phyloP scores from a whole-genome alignment of 331 rosid species.

The Stylosanthes scabra region DNA sequence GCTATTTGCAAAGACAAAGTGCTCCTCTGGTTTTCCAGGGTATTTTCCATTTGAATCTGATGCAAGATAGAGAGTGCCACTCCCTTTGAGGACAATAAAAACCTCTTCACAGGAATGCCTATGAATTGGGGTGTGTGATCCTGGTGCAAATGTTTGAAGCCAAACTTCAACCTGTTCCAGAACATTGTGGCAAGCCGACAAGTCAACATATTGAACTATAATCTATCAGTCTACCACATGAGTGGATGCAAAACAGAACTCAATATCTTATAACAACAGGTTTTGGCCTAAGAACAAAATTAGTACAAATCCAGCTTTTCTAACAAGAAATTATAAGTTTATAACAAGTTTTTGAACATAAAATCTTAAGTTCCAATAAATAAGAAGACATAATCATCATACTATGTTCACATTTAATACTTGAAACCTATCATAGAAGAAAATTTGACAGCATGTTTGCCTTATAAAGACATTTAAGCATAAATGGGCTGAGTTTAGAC shows the following conservation, averaged over 20 bases:
- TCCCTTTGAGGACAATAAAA: slow-evolving; percentile 85
- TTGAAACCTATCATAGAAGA: slow-evolving; percentile 28
- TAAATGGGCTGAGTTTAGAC: no score
- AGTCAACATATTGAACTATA: slow-evolving; percentile 21
- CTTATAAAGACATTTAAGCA: neutral
- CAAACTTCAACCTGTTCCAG: slow-evolving; percentile 81
- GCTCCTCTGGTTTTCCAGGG: slow-evolving; percentile 86
- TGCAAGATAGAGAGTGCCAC: slow-evolving; percentile 87
- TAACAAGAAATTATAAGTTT: neutral
- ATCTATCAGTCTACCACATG: neutral
- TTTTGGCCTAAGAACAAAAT: neutral
- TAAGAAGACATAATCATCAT: slow-evolving; percentile 21
- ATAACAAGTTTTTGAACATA: neutral
- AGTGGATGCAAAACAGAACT: slow-evolving; percentile 7
- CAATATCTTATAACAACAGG: neutral
- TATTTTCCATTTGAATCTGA: slow-evolving; percentile 58
- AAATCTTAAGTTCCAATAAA: slow-evolving; percentile 23
- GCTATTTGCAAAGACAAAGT: slow-evolving; percentile 69
- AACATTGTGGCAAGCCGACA: slow-evolving; percentile 20
- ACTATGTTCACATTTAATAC: slow-evolving; percentile 22
- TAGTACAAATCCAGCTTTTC: neutral
- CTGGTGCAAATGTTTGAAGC: slow-evolving; percentile 92
- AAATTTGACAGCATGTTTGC: slow-evolving; percentile 3
- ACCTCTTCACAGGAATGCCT: slow-evolving; percentile 96
- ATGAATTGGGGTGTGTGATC: slow-evolving; percentile 88